Percentiles rank a stretch among this genome's conserved stretches.
phyloP scores from a whole-genome alignment of 2,329 filamentous ascomycete species.

The Talaromyces sp. region DNA sequence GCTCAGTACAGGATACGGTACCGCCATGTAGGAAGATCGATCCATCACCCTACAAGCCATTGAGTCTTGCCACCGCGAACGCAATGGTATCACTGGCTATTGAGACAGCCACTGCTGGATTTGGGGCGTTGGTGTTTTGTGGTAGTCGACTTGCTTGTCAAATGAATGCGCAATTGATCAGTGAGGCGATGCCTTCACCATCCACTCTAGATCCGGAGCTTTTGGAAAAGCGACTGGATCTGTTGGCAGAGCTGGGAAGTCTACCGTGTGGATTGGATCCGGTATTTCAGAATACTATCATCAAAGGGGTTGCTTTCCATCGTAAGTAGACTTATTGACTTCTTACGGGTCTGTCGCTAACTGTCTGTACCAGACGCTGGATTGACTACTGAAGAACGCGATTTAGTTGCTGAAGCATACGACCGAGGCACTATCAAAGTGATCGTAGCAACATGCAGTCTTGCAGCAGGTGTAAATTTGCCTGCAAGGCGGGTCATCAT shows the following conservation, averaged over 20 bases:
- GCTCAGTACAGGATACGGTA: slow-evolving; percentile 35
- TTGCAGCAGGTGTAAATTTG: slow-evolving; percentile 80
- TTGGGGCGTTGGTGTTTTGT: slow-evolving; percentile 72
- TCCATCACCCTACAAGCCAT: slow-evolving; percentile 59
- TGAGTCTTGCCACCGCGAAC: slow-evolving; percentile 66
- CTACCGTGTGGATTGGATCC: slow-evolving; percentile 66
- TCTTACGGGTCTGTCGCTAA: neutral
- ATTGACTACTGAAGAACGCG: slow-evolving; percentile 72
- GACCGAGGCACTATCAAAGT: slow-evolving; percentile 67
- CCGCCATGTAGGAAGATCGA: slow-evolving; percentile 50
- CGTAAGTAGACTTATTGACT: slow-evolving; percentile 48
- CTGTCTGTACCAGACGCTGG: slow-evolving; percentile 38
- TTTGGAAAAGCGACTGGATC: slow-evolving; percentile 61
- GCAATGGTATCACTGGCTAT: slow-evolving; percentile 67
- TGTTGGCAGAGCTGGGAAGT: slow-evolving; percentile 65
- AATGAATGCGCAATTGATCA: slow-evolving; percentile 65
- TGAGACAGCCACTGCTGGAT: slow-evolving; percentile 67
- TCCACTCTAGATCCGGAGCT: slow-evolving; percentile 49
- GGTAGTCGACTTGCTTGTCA: slow-evolving; percentile 68
- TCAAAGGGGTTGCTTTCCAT: slow-evolving; percentile 71
- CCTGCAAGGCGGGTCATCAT: slow-evolving; percentile 70
- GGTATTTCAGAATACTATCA: slow-evolving; percentile 62
- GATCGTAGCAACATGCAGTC: slow-evolving; percentile 73
- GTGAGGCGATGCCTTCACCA: slow-evolving; percentile 60
- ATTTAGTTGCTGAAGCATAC: slow-evolving; percentile 69